Conservation (phyloP, 2,329 filamentous ascomycete species). For the Fusarium illudens region DNA sequence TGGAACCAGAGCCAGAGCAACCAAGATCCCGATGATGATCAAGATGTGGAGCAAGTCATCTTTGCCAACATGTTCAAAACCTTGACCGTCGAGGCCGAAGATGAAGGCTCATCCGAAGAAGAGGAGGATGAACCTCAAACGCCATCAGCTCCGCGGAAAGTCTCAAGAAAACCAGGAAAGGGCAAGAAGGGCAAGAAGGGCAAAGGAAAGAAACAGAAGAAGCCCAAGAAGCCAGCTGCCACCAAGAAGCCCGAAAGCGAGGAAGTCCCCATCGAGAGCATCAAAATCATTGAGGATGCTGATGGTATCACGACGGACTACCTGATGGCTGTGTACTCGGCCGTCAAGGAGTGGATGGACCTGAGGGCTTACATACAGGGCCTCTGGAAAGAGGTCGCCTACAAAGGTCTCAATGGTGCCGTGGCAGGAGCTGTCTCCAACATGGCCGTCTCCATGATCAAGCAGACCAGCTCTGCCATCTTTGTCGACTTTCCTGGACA, state of each 20-base stretch:
- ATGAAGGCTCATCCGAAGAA: slow-evolving; percentile 12
- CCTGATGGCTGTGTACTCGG: slow-evolving; percentile 53
- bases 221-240: background rate
- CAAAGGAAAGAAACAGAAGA: slow-evolving; percentile 17
- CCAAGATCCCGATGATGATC: slow-evolving; percentile 31
- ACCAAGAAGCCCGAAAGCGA: slow-evolving; percentile 40
- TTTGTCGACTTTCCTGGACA: slow-evolving; percentile 57
- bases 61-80: slow-evolving; percentile 28
- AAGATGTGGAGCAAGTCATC: slow-evolving; percentile 26
- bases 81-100: slow-evolving; percentile 5
- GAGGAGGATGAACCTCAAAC: background rate
- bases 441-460: slow-evolving; percentile 53
- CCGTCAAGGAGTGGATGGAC: slow-evolving; percentile 49
- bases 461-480: slow-evolving; percentile 49
- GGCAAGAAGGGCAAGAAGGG: slow-evolving; percentile 28
- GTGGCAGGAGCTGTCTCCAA: slow-evolving; percentile 55
- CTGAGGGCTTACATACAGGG: slow-evolving; percentile 52
- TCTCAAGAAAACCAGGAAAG: background rate
- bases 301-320: slow-evolving; percentile 52
- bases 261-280: slow-evolving; percentile 55
- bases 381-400: slow-evolving; percentile 55
- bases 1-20: slow-evolving; percentile 30
- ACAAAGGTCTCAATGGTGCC: slow-evolving; percentile 54
- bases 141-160: background rate
- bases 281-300: slow-evolving; percentile 52